Conservation (phyloP, 1,284 basidiomycete species). For the Cryptococcus sp. region DNA sequence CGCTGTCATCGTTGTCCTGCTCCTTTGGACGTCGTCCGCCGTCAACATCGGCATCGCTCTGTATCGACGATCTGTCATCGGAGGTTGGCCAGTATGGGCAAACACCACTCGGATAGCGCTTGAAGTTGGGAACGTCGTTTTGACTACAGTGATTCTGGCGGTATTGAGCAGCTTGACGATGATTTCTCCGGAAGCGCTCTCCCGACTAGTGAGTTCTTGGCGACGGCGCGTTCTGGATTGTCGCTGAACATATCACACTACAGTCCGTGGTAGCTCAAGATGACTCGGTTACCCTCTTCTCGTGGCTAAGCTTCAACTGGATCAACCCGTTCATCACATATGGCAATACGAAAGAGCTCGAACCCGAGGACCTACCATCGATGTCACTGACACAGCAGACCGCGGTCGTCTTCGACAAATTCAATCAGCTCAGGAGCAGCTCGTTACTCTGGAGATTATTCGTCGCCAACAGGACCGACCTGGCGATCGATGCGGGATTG, state of each 20-base stretch:
- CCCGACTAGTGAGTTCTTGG: constrained; percentile 29
- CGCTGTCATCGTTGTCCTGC: constrained; percentile 31
- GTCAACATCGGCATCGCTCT: constrained; percentile 28
- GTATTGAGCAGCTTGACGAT: constrained; percentile 36
- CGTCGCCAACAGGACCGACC: constrained; percentile 69
- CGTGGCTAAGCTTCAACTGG: constrained; percentile 77
- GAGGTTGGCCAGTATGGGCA: constrained; percentile 37
- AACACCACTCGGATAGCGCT: constrained; percentile 21
- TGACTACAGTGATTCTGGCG: constrained; percentile 27
- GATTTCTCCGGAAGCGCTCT: constrained; percentile 36
- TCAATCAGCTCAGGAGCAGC: constrained; percentile 34
- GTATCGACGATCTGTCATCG: constrained; percentile 30
- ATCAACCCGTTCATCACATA: constrained; percentile 66
- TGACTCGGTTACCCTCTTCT: constrained; percentile 71
- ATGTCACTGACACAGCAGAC: constrained; percentile 70
- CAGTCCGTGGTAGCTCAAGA: constrained; percentile 54
- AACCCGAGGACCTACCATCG: constrained; percentile 69
- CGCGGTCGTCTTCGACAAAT: constrained; percentile 66
- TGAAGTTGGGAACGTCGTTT: constrained; percentile 30
- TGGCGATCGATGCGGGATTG: constrained; percentile 67
- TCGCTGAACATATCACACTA: background rate
- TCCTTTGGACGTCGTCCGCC: constrained; percentile 30
- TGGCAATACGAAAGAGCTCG: constrained; percentile 64
- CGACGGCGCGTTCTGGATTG: background rate
- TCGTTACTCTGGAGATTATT: constrained; percentile 67